phyloP scores from a whole-genome alignment of 2,329 filamentous ascomycete genomes.

The Coniochaeta sp. region DNA sequence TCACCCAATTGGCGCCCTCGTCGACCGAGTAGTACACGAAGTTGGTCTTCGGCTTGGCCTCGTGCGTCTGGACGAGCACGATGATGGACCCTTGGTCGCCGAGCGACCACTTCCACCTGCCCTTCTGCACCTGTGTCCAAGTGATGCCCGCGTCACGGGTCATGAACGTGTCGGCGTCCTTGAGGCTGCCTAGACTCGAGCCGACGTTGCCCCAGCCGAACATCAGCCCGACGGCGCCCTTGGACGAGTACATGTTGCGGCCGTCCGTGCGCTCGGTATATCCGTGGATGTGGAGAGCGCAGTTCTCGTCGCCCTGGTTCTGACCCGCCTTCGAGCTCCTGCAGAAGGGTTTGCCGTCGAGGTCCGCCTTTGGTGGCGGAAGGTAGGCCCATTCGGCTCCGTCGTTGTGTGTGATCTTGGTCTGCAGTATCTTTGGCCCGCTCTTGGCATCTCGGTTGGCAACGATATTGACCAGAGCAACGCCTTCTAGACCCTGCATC shows the following conservation, averaged over 20 bases:
- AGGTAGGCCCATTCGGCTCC: slow-evolving; percentile 80
- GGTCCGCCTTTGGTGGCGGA: slow-evolving; percentile 62
- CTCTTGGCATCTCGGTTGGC: slow-evolving; percentile 62
- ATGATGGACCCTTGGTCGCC: slow-evolving; percentile 93
- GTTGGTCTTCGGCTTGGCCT: slow-evolving; percentile 46
- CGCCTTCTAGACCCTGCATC: slow-evolving; percentile 84
- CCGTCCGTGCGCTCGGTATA: slow-evolving; percentile 86
- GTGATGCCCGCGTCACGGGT: slow-evolving; percentile 83
- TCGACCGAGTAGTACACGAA: slow-evolving; percentile 46
- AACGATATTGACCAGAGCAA: slow-evolving; percentile 80
- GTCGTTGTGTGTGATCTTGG: slow-evolving; percentile 93
- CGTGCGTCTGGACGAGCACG: slow-evolving; percentile 70
- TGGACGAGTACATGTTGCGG: slow-evolving; percentile 79
- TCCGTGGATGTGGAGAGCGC: slow-evolving; percentile 86
- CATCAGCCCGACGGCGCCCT: slow-evolving; percentile 83
- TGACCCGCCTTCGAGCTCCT: slow-evolving; percentile 32
- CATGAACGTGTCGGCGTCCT: slow-evolving; percentile 83
- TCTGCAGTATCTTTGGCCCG: slow-evolving; percentile 72
- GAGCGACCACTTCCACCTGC: slow-evolving; percentile 86
- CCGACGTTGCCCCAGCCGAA: slow-evolving; percentile 91
- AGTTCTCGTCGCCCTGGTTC: slow-evolving; percentile 49
- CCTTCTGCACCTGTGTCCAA: slow-evolving; percentile 82
- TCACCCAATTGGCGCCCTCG: slow-evolving; percentile 71
- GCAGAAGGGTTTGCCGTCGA: slow-evolving; percentile 70
- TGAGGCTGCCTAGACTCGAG: slow-evolving; percentile 51